Conservation (phyloP, 345 rosid genomes). For the Draba incana region DNA sequence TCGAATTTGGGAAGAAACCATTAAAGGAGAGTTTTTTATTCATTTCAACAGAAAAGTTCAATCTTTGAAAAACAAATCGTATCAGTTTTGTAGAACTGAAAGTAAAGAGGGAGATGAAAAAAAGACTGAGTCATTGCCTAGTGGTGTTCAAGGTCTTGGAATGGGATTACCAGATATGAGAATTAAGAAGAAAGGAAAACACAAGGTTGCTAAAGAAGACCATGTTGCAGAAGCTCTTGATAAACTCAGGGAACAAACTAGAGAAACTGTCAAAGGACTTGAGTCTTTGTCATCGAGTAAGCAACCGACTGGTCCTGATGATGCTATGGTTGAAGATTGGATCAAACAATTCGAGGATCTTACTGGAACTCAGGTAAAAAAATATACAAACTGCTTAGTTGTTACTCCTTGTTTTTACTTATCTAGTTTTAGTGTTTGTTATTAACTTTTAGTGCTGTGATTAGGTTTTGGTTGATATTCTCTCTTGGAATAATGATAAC, state of each 20-base stretch:
- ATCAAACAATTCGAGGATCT: constrained; percentile 96
- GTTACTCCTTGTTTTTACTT: neutral
- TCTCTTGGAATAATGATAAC: neutral
- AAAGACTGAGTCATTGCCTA: constrained; percentile 51
- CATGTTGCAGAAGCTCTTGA: constrained; percentile 86
- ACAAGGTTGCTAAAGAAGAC: constrained; percentile 62
- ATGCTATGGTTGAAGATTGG: constrained; percentile 92
- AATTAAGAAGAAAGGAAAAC: constrained; percentile 79
- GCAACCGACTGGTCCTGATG: constrained; percentile 54
- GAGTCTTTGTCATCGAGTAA: constrained; percentile 64
- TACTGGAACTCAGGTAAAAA: constrained; percentile 72
- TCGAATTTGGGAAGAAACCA: no score
- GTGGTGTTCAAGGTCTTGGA: constrained; percentile 83
- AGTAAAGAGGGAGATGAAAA: constrained; percentile 48
- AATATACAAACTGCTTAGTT: neutral
- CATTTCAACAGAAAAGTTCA: no score
- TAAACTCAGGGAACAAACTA: constrained; percentile 82
- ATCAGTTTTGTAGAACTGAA: constrained; percentile 53
- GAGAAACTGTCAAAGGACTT: constrained; percentile 81
- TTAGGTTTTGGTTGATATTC: neutral
- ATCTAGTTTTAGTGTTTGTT: neutral
- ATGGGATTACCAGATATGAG: constrained; percentile 93
- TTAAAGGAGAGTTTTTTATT: no score
- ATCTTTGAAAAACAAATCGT: no score
- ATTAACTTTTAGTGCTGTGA: neutral